Evolutionary conservation across 2,329 filamentous ascomycete species (phyloP), one percentile per base, ranked within the genome.

Genomic region (Aspergillus japonicus): DNA sequence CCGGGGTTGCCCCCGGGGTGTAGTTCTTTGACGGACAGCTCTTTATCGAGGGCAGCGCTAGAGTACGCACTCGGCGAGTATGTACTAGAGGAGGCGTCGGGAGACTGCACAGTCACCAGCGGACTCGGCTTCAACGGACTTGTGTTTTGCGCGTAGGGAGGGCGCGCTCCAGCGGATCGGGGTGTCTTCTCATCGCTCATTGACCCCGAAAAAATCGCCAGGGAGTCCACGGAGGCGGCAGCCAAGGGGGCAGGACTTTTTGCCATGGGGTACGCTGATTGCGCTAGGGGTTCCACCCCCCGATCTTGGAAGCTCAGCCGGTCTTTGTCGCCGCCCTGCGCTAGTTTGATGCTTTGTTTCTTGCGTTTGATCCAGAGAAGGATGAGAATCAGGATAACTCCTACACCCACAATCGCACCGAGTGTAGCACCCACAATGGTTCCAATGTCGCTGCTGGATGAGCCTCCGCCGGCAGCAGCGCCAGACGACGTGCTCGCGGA

Each of bases 391-490:
- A 96, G 79, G 6, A 96, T 71, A 0, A 87, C 77, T 21, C 89
- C 87, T 55, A 92, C 79, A 19, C 90, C 92, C 55, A 90, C 84
- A 23, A 96, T 87, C n/a, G 88, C 87, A 12, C 93, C 92, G 1
- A 98, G 82, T 0, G 90, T 90, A 54, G 91, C 90, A 35, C 91
- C 93, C 1, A 97, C 82, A 29, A 96, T 89, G 7, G 86, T 86
- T 66, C 82, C 76, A 24, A 69, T 69, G 44, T 70, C 63, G 39
- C 60, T 66, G 31, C 68, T 73, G 24, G 72, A 62, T 26, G 68
- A 65, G 61, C 71, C 65, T 57, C 66, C 66, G 47, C 71, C 72
- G 29, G 71, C 73, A 44, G 77, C 74, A 24, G 72, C 60, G 44
- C 74, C 65, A 16, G 74, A 65, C 4, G 55, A 47, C 10, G 47